Conservation (phyloP, 169 alveolate species). For the Plasmodium gonderi region DNA sequence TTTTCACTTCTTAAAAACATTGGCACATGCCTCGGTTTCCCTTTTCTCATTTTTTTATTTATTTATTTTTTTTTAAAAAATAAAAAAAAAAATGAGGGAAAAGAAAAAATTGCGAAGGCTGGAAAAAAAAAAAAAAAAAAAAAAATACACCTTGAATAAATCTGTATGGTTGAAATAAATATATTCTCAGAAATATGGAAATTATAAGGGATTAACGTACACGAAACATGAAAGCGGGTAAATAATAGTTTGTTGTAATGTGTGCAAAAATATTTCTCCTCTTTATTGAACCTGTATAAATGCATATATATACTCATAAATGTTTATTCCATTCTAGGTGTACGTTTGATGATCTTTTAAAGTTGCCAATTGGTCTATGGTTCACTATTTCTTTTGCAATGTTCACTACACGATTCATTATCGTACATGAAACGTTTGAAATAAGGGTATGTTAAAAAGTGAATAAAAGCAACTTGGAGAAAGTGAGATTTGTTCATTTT, state of each 20-base stretch:
- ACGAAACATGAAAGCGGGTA: not conserved
- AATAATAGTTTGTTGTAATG: not conserved
- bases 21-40: slow-evolving; percentile 71
- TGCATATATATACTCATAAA: not conserved
- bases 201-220: not conserved
- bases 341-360: not conserved
- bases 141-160: slow-evolving; percentile 2
- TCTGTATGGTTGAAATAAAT: not conserved
- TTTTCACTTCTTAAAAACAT: slow-evolving; percentile 71
- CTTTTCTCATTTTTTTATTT: slow-evolving; percentile 63
- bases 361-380: not conserved
- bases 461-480: not conserved
- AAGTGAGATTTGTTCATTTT: not conserved
- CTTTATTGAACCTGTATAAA: not conserved
- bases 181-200: not conserved
- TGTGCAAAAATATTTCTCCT: not conserved
- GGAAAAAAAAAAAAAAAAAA: not conserved
- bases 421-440: not conserved
- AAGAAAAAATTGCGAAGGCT: too few species aligned
- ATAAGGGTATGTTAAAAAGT: not conserved
- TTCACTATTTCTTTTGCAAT: not conserved
- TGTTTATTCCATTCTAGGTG: not conserved
- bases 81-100: not conserved
- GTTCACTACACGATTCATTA: not conserved
- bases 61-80: slow-evolving; percentile 8